phyloP scores from a whole-genome alignment of 1,139 yeast genomes.

The Citeromyces hawaiiensis region DNA sequence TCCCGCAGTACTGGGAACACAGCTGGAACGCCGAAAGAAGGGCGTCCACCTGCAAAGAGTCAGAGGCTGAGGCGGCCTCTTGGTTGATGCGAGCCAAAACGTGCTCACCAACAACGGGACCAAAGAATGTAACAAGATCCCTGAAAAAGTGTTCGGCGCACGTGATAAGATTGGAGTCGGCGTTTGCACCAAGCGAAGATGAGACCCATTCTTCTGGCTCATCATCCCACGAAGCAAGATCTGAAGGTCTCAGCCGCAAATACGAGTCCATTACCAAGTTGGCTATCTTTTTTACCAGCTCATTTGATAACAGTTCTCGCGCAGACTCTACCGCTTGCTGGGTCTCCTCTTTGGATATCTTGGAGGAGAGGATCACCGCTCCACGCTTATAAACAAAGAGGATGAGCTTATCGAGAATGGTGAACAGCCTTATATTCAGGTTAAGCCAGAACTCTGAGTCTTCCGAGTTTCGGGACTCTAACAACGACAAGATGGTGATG shows the following conservation, averaged over 20 bases:
- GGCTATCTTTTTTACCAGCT: conserved; percentile 42
- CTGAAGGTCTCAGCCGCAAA: conserved; percentile 57
- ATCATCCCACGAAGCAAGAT: conserved; percentile 65
- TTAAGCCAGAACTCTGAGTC: conserved; percentile 62
- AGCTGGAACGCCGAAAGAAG: conserved; percentile 72
- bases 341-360: conserved; percentile 42
- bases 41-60: conserved; percentile 62
- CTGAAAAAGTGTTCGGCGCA: conserved; percentile 82
- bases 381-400: conserved; percentile 54
- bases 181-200: conserved; percentile 64
- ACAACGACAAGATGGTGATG: conserved; percentile 38
- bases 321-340: conserved; percentile 30
- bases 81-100: conserved; percentile 51
- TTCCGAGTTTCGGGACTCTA: conserved; percentile 40
- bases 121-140: conserved; percentile 56
- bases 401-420: conserved; percentile 51
- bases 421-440: conserved; percentile 57
- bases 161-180: conserved; percentile 78
- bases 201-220: conserved; percentile 93
- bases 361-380: conserved; percentile 49
- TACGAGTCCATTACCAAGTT: conserved; percentile 63
- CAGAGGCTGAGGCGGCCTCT: conserved; percentile 28
- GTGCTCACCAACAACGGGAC: conserved; percentile 44
- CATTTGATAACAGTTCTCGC: conserved; percentile 31
- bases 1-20: conserved; percentile 54